Evolutionary conservation across 345 rosid species (phyloP).

Genomic region (Jatropha curcas): DNA sequence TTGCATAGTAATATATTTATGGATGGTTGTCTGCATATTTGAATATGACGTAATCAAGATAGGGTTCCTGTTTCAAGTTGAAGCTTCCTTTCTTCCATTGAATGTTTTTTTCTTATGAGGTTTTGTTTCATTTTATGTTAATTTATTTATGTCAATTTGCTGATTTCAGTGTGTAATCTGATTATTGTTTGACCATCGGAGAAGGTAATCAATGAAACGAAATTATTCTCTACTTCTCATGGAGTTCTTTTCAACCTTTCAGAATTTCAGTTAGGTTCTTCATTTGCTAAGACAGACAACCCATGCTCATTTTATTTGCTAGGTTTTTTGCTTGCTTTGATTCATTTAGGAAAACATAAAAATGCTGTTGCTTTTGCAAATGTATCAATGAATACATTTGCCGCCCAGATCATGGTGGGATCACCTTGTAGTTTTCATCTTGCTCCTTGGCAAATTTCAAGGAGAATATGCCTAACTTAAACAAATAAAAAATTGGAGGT

Average conservation of each 20-base stretch:
- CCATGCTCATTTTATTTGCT: neutral
- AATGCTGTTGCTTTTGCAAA: neutral
- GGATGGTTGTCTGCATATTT: neutral
- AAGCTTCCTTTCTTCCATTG: neutral
- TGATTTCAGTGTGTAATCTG: neutral
- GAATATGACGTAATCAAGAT: neutral
- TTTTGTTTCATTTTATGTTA: neutral
- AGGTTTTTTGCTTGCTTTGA: neutral
- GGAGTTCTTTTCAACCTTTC: neutral
- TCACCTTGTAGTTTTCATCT: neutral
- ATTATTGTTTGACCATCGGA: neutral
- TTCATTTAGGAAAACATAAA: neutral
- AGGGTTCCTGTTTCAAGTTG: neutral
- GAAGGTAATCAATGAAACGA: neutral
- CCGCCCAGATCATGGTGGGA: neutral
- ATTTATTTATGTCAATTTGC: neutral
- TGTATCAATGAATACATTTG: neutral
- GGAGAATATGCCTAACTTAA: neutral
- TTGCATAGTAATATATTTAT: conserved; percentile 10
- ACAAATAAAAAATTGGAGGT: neutral
- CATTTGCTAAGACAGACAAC: neutral
- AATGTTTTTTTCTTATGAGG: neutral
- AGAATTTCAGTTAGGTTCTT: neutral
- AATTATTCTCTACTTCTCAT: neutral
- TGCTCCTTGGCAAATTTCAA: neutral